A percentile compares a stretch with the other conserved stretches of the same genome.
Conservation (phyloP, 2,329 filamentous ascomycete species). For the Xenoacremonium recifei region DNA sequence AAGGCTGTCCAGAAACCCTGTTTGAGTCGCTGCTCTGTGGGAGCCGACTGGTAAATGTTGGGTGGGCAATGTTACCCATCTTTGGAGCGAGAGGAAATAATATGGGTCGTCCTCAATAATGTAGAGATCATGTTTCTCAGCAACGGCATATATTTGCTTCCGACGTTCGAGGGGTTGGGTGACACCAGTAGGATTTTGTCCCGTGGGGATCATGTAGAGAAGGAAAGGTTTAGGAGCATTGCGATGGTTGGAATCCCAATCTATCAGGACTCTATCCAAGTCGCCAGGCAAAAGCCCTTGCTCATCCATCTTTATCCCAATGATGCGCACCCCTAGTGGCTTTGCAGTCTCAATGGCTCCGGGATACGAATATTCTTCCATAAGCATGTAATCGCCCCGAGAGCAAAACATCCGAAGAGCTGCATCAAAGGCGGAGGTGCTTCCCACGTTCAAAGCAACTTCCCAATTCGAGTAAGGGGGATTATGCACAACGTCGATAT, state of each 20-base stretch:
- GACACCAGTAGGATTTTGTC: constrained; percentile 74
- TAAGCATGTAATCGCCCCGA: constrained; percentile 65
- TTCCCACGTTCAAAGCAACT: constrained; percentile 65
- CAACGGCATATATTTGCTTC: constrained; percentile 67
- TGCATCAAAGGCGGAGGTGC: constrained; percentile 66
- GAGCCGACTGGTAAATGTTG: no score
- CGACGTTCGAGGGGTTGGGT: constrained; percentile 60
- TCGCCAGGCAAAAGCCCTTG: constrained; percentile 45
- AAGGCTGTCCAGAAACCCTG: constrained; percentile 61
- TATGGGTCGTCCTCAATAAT: constrained; percentile 88
- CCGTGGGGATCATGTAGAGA: constrained; percentile 70
- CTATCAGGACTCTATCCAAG: constrained; percentile 61
- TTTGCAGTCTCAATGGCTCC: constrained; percentile 61
- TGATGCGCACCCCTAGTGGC: constrained; percentile 60
- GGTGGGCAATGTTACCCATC: constrained; percentile 43
- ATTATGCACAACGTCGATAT: constrained; percentile 71
- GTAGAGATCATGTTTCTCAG: constrained; percentile 73
- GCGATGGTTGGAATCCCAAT: constrained; percentile 62
- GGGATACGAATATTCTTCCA: constrained; percentile 54
- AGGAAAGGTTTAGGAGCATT: constrained; percentile 63
- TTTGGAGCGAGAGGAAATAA: constrained; percentile 87
- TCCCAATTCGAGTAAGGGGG: constrained; percentile 72
- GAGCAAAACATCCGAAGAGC: constrained; percentile 60
- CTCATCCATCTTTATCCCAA: constrained; percentile 64
- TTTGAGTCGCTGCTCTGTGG: constrained; percentile 33